A percentile compares a stretch with the other conserved stretches of the same genome.
Conservation (phyloP, 768 basidiomycete genomes). For the Suillus bovinus region DNA sequence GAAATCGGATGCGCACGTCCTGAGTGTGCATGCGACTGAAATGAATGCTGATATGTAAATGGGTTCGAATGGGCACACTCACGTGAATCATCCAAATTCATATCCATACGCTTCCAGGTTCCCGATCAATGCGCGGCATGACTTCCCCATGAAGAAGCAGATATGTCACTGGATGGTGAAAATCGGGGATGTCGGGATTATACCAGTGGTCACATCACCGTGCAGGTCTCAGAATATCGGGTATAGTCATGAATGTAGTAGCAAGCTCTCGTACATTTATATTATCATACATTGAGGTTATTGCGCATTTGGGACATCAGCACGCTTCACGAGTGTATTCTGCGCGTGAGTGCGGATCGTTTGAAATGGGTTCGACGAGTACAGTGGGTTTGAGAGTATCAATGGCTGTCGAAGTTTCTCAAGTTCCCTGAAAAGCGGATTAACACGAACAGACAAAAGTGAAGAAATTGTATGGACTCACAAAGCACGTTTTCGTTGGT, state of each 20-base stretch:
- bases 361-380: slow-evolving; percentile 68
- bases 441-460: slow-evolving; percentile 1
- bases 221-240: background rate
- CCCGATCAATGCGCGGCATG: background rate
- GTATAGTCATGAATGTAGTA: background rate
- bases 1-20: background rate
- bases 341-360: slow-evolving; percentile 78
- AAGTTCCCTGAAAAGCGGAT: slow-evolving; percentile 45
- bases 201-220: background rate
- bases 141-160: background rate
- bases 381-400: slow-evolving; percentile 66
- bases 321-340: slow-evolving; percentile 69
- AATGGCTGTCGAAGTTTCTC: slow-evolving; percentile 72
- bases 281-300: background rate
- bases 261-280: background rate
- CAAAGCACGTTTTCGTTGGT: slow-evolving; percentile 70
- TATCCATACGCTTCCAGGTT: background rate
- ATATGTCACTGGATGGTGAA: background rate
- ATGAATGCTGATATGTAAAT: background rate
- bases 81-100: background rate
- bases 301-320: slow-evolving; percentile 13
- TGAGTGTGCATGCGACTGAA: background rate
- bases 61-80: background rate
- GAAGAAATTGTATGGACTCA: slow-evolving; percentile 38
- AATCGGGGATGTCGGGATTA: background rate